phyloP scores from a whole-genome alignment of 2,329 filamentous ascomycete species.

The Lachnellula hyalina region DNA sequence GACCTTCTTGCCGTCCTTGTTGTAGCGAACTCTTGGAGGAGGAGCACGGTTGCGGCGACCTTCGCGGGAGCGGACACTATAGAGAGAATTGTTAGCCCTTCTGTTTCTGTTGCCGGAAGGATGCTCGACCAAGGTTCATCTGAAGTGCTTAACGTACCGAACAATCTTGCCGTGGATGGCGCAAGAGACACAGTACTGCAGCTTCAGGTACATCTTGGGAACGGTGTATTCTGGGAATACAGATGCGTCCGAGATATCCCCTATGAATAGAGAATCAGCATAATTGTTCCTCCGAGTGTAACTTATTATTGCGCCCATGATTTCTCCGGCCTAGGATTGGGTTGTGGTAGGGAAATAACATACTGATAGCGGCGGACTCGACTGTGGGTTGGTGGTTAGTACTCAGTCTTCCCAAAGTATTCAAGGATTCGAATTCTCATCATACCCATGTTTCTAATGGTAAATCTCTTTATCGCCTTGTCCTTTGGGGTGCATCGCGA shows the following conservation, averaged over 20 bases:
- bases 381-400: constrained; percentile 40
- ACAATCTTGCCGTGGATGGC: constrained; percentile 99
- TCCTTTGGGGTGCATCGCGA: constrained; percentile 73
- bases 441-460: constrained; percentile 82
- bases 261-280: constrained; percentile 43
- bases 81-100: constrained; percentile 26
- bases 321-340: not conserved
- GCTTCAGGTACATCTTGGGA: constrained; percentile 99
- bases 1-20: constrained; percentile 99
- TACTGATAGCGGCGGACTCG: constrained; percentile 99
- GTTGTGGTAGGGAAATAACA: constrained; percentile 39
- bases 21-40: constrained; percentile 96
- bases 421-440: constrained; percentile 59
- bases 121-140: constrained; percentile 57
- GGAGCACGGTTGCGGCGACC: constrained; percentile 99
- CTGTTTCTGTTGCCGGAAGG: constrained; percentile 39
- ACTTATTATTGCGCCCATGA: not conserved
- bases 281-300: not conserved
- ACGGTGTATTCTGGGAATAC: constrained; percentile 99
- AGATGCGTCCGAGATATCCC: constrained; percentile 99
- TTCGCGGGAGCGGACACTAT: constrained; percentile 91
- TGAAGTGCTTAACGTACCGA: constrained; percentile 71
- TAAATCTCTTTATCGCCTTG: constrained; percentile 99
- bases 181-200: constrained; percentile 99
- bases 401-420: too few species aligned